A percentile compares a stretch with the other conserved stretches of the same genome.
Conservation (phyloP, 345 rosid genomes). For the Sonneratia alba region DNA sequence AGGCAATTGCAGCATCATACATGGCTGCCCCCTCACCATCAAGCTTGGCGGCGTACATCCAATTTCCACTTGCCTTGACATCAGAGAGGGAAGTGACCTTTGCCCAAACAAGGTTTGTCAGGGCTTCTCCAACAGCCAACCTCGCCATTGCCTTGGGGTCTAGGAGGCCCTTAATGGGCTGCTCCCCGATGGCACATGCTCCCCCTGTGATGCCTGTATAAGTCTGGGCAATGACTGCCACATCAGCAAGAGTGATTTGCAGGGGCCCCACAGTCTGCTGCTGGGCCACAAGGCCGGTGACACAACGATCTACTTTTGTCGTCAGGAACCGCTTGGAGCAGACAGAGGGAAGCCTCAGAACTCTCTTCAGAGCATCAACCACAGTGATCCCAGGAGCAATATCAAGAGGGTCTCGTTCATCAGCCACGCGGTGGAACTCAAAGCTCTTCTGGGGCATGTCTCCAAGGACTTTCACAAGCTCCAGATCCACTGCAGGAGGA, state of each 20-base stretch:
- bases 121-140: constrained; percentile 86
- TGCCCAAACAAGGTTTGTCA: constrained; percentile 93
- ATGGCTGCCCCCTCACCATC: constrained; percentile 94
- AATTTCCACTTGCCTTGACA: constrained; percentile 92
- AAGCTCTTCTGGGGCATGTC: constrained; percentile 88
- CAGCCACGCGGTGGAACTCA: constrained; percentile 49
- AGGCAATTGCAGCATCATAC: constrained; percentile 84
- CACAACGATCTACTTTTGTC: constrained; percentile 90
- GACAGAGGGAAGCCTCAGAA: constrained; percentile 74
- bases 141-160: constrained; percentile 97
- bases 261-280: constrained; percentile 96
- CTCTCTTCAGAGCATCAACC: constrained; percentile 78
- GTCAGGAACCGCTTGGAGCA: constrained; percentile 81
- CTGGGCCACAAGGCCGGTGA: constrained; percentile 94
- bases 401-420: constrained; percentile 58
- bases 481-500: constrained; percentile 88
- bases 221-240: constrained; percentile 89
- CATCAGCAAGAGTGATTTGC: constrained; percentile 89
- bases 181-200: constrained; percentile 91
- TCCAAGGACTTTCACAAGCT: constrained; percentile 85
- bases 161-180: constrained; percentile 77
- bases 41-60: constrained; percentile 98
- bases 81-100: constrained; percentile 78
- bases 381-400: constrained; percentile 80
- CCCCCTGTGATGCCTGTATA: constrained; percentile 71